Evolutionary conservation across 2,329 filamentous ascomycete genomes (phyloP), one percentile per base, ranked within the genome.

Genomic region (Metarhizium robertsii): DNA sequence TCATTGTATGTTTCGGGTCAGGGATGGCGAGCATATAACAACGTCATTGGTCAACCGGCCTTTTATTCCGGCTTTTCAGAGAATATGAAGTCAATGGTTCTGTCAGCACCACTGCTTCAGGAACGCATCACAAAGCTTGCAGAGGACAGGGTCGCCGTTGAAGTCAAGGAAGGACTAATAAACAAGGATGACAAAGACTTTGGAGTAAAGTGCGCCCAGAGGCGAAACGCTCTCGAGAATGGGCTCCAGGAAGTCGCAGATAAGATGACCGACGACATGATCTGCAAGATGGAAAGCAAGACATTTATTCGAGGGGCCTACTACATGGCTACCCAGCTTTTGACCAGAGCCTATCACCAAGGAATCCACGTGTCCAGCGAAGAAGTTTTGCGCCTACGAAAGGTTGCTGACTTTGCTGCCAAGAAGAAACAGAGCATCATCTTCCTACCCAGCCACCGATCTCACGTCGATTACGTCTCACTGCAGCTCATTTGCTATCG

Each of bases 271-370:
- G 90, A 96, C 66, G 84, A 87, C 60, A 97, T 99, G 94, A 96
- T 99, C 59, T 97, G 92, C 80, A 99, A 99, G 73, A 92, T 97
- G 79, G 94, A 99, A 71, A 95, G 87, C 76, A 95, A 92, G 68
- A 77, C 83, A 2, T 97, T 97, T 66, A 96, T 99, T 62, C 79
- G 94, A 51, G 84, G 90, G 29, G 92, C 94, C 50, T 97, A 97
- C 69, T 99, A 96, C 68, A 67, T 96, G 43, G 79, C 78, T 50
- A 95, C 92, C 1, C 92, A 97, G 71, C 78, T 97, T 50, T 76
- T 97, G 59, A 95, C 92, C 4, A 78, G 94, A 58, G 92, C 94
- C 6, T 99, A 99, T 69, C 91, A 97, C 66, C 92, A 97, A 74
- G 94, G 90, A 10, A 96, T 99, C 53, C 94, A 99, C 69, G 91